Evolutionary conservation across 768 basidiomycete genomes (phyloP).

Genomic region (Trametes sanguinea): DNA sequence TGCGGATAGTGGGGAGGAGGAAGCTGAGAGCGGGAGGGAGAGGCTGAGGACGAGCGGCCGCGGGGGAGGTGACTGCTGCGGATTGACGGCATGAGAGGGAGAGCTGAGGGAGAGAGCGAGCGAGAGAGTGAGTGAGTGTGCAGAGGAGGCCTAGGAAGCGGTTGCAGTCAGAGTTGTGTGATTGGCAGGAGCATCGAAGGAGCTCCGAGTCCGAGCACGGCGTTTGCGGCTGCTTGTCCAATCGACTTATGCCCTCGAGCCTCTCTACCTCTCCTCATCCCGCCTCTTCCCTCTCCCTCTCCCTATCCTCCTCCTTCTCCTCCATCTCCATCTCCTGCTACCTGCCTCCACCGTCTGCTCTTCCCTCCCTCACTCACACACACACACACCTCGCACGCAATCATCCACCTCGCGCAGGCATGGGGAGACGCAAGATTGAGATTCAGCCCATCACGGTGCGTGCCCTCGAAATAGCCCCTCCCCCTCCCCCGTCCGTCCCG

Average conservation of each 20-base stretch:
- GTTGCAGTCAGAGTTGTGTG: conserved; percentile 23
- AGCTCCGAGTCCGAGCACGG: conserved; percentile 25
- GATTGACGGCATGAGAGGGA: conserved; percentile 17
- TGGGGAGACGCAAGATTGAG: conserved; percentile 82
- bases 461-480: conserved; percentile 34
- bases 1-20: too few relatives aligned
- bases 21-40: not conserved
- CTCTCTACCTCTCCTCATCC: not conserved
- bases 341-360: not conserved
- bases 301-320: conserved; percentile 8
- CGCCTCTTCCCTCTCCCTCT: conserved; percentile 20
- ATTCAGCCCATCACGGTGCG: conserved; percentile 79
- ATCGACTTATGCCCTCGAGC: conserved; percentile 23
- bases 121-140: too few relatives aligned
- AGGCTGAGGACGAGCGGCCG: not conserved
- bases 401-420: conserved; percentile 28
- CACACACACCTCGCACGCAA: conserved; percentile 1
- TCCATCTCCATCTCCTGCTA: not conserved
- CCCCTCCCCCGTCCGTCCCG: not conserved
- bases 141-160: too few relatives aligned
- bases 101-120: too few relatives aligned
- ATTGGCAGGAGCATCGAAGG: conserved; percentile 25
- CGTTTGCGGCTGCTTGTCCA: conserved; percentile 29
- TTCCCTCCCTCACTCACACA: conserved; percentile 7
- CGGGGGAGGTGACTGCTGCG: conserved; percentile 9